These are phyloP conservation scores for Ramularia collo-cygni DNA, from an alignment of 2,329 filamentous ascomycete genomes.

Conservation along the genomic window DNA sequence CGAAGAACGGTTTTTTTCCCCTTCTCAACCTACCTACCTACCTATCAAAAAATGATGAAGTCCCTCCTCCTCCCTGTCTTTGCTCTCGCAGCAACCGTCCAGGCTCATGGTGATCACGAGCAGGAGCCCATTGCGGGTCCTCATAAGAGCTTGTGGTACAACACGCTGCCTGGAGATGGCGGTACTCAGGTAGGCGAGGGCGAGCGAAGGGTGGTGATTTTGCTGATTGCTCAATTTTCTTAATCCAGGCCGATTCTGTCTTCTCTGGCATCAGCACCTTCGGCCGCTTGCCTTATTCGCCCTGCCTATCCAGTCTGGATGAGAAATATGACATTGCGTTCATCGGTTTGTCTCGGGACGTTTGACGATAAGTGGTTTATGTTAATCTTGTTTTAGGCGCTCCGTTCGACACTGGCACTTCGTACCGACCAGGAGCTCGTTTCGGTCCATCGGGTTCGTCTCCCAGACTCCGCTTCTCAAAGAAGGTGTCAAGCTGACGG, in stretches of 20 bases:
- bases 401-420: slow-evolving; percentile 80
- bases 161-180: slow-evolving; percentile 72
- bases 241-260: slow-evolving; percentile 73
- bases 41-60: no score
- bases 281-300: slow-evolving; percentile 68
- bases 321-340: slow-evolving; percentile 81
- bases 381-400: slow-evolving; percentile 79
- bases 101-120: slow-evolving; percentile 53
- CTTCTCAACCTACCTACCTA: no score
- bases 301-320: slow-evolving; percentile 63
- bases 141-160: slow-evolving; percentile 73
- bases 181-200: slow-evolving; percentile 60
- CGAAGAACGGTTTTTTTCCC: no score
- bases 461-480: no score
- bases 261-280: slow-evolving; percentile 87
- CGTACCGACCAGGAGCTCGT: slow-evolving; percentile 74
- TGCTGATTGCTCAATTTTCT: no score
- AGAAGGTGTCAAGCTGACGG: no score
- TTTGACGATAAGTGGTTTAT: no score
- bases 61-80: slow-evolving; percentile 13
- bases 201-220: no score
- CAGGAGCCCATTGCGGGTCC: slow-evolving; percentile 62
- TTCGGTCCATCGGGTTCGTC: slow-evolving; percentile 70
- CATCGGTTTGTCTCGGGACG: slow-evolving; percentile 62
- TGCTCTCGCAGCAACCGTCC: slow-evolving; percentile 42